Percentiles rank a stretch among this genome's conserved stretches.
phyloP scores from a whole-genome alignment of 768 basidiomycete genomes.

The Lactifluus echinatus region DNA sequence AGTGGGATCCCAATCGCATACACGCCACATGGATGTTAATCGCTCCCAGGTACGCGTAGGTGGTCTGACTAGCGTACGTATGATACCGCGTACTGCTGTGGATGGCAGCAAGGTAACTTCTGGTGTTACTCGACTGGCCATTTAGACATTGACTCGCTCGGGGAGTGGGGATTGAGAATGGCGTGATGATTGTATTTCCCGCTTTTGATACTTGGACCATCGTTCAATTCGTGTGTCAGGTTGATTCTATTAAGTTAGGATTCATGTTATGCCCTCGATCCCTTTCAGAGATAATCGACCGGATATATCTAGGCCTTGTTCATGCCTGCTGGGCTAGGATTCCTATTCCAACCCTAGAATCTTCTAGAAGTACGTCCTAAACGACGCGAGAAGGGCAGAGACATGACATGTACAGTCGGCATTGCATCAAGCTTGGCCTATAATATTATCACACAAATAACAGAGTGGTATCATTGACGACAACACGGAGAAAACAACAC shows the following conservation, averaged over 20 bases:
- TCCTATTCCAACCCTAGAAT: no score
- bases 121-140: neutral
- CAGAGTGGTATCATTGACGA: neutral
- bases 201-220: neutral
- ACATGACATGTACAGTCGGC: neutral
- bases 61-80: constrained; percentile 14
- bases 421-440: neutral
- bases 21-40: neutral
- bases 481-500: neutral
- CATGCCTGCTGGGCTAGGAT: neutral
- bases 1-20: neutral
- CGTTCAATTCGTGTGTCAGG: neutral
- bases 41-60: constrained; percentile 9
- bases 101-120: neutral
- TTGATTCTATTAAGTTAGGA: neutral
- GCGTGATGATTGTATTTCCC: neutral
- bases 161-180: neutral
- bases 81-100: constrained; percentile 12
- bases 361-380: neutral
- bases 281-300: no score
- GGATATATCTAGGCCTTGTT: neutral
- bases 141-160: neutral
- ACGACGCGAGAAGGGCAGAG: neutral
- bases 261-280: neutral
- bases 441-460: neutral